Base-by-base conservation (phyloP, 2,329 filamentous ascomycete genomes). In the Pseudogymnoascus sp. region DNA sequence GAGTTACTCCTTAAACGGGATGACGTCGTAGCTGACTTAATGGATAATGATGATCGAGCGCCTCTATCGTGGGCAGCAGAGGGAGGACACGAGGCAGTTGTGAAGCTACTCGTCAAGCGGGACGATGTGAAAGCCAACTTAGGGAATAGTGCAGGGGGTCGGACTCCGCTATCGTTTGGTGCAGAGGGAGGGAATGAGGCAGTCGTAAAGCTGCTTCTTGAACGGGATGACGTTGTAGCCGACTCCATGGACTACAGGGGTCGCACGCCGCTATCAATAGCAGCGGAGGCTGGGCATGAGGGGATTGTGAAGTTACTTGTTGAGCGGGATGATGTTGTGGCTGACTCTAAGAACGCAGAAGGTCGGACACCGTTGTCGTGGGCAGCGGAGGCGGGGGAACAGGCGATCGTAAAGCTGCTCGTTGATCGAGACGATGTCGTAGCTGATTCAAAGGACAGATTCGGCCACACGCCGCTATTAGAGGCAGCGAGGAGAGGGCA, bases 61-160 rank as follows among this genome's bases (percentile, higher is more conserved):
- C 62, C 62, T 21, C 62, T 63, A 8, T 61, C 34, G 5, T 12
- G 16, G 37, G 53, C 61, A n/a, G 61, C 46, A 21, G 6, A 2
- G 1, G 1, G 5, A 1, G 44, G 34, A 7, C 8, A 14, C 23
- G 36, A 61, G 18, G 56, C 31, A 10, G 7, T 60, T 14, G 18
- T 60, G 6, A n/a, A 60, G 38, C 16, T 60, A 2, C 62, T 63
- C 2, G 1, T 63, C 12, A 10, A 60, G 1, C 31, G 8, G 18
- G 53, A 44, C 34, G 4, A 63, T 6, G 62, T 63, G n/a, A n/a
- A n/a, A n/a, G n/a, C n/a, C n/a, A n/a, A n/a, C n/a, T n/a, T n/a
- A n/a, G n/a, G n/a, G n/a, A n/a, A n/a, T n/a, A n/a, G n/a, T 4
- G 21, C 21, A 11, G 1, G 4, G 1, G 34, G 38, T 1, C 12